Percentiles rank a stretch among this genome's conserved stretches.
phyloP scores from a whole-genome alignment of 805 yeast genomes.

The Wickerhamiella siamensis region DNA sequence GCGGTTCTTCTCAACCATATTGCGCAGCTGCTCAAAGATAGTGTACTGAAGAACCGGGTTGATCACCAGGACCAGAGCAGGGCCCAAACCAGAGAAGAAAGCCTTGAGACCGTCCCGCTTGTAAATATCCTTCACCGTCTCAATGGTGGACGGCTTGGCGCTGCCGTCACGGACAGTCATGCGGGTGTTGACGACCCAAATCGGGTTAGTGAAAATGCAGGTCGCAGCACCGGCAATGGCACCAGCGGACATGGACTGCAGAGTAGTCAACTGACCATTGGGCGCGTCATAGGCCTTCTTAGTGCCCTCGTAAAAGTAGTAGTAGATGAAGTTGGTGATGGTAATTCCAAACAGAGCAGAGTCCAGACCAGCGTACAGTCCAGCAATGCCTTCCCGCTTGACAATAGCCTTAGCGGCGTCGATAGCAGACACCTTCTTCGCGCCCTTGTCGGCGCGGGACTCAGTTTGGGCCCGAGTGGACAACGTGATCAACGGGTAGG shows the following conservation, averaged over 20 bases:
- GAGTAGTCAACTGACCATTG: constrained; percentile 29
- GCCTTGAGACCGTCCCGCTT: constrained; percentile 57
- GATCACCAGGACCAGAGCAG: constrained; percentile 71
- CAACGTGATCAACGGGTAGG: constrained; percentile 78
- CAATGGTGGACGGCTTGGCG: constrained; percentile 33
- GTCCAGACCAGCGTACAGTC: constrained; percentile 75
- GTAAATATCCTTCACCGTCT: constrained; percentile 46
- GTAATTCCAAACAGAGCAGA: constrained; percentile 79
- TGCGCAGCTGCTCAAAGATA: constrained; percentile 73
- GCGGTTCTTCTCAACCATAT: constrained; percentile 40
- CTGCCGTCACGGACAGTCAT: constrained; percentile 43
- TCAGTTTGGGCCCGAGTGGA: constrained; percentile 83
- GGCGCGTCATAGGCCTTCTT: constrained; percentile 22
- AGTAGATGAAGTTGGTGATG: constrained; percentile 74
- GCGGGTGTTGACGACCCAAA: constrained; percentile 91
- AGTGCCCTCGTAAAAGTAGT: constrained; percentile 76
- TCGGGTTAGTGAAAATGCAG: constrained; percentile 70
- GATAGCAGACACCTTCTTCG: constrained; percentile 18
- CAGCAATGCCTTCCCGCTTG: constrained; percentile 45
- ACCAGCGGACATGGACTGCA: constrained; percentile 62
- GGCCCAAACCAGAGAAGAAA: constrained; percentile 72
- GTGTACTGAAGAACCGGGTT: constrained; percentile 91
- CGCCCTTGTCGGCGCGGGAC: constrained; percentile 12
- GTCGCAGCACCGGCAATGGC: constrained; percentile 81
- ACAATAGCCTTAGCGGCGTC: constrained; percentile 36